phyloP scores from a whole-genome alignment of 228 moss, liverwort and hornwort genomes.

The Sphagnum magellanicum region DNA sequence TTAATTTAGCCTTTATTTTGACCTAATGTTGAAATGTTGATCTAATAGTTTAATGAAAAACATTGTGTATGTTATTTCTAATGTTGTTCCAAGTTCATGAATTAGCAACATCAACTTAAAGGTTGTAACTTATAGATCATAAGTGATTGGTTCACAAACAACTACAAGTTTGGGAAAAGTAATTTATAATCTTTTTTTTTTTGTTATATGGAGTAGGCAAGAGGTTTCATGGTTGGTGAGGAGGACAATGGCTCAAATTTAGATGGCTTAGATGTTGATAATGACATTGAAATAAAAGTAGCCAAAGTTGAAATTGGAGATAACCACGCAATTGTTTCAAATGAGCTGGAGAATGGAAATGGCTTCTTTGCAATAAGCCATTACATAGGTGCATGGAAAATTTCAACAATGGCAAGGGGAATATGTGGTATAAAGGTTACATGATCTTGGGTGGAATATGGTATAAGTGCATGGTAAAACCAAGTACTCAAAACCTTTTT shows the following conservation, averaged over 20 bases:
- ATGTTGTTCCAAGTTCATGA: not conserved
- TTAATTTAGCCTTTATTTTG: not conserved
- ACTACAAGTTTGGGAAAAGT: not conserved
- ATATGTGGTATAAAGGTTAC: not conserved
- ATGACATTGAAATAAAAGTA: not conserved
- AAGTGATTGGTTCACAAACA: not conserved
- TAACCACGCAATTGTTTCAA: not conserved
- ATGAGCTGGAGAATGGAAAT: not conserved
- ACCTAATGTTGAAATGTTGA: not conserved
- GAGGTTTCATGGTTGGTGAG: not conserved
- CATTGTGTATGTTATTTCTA: not conserved
- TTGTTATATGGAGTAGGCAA: not conserved
- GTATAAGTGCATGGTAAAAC: not conserved
- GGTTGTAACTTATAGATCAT: not conserved
- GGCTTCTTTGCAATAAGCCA: not conserved
- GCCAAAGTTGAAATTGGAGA: not conserved
- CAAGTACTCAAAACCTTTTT: not conserved
- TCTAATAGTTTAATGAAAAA: too few relatives aligned
- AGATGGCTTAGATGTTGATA: not conserved
- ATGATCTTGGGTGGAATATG: not conserved
- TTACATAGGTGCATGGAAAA: not conserved
- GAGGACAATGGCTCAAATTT: not conserved
- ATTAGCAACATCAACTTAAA: not conserved
- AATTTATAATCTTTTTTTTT: not conserved
- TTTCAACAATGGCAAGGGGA: not conserved